A percentile compares a stretch with the other conserved stretches of the same genome.
These are phyloP conservation scores for Leishmania mexicana DNA, from an alignment of 208 protist genomes.

Conservation along the genomic window DNA sequence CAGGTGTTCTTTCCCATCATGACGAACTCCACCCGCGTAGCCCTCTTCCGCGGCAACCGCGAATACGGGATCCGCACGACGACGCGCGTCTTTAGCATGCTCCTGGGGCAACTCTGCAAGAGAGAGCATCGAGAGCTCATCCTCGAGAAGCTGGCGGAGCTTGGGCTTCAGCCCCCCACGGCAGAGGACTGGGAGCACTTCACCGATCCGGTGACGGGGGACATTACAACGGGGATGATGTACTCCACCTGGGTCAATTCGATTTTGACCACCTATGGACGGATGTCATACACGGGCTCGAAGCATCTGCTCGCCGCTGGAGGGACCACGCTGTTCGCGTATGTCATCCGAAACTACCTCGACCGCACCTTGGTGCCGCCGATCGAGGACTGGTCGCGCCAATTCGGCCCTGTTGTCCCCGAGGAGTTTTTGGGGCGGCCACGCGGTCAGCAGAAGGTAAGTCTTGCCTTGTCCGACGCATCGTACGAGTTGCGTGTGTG, in stretches of 20 bases:
- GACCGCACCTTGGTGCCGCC: conserved; percentile 45
- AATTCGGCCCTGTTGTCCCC: conserved; percentile 32
- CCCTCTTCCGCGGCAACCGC: conserved; percentile 50
- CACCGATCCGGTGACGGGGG: conserved; percentile 56
- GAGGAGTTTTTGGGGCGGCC: conserved; percentile 25
- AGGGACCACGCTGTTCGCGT: neutral
- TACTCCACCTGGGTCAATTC: conserved; percentile 45
- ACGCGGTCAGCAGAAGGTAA: conserved; percentile 3
- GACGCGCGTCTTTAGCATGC: conserved; percentile 27
- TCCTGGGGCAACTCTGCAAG: conserved; percentile 53
- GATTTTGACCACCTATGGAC: conserved; percentile 10
- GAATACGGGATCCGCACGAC: conserved; percentile 15
- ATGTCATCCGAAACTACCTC: conserved; percentile 21
- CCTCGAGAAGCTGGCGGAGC: conserved; percentile 42
- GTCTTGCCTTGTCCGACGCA: conserved; percentile 8
- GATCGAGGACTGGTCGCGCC: conserved; percentile 43
- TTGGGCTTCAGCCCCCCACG: conserved; percentile 36
- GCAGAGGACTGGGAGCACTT: conserved; percentile 55
- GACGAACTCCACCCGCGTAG: neutral
- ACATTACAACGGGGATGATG: conserved; percentile 63
- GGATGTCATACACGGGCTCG: neutral
- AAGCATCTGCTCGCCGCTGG: neutral
- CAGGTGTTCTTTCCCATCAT: conserved; percentile 69
- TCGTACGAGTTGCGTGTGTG: conserved; percentile 18
- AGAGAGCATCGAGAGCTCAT: conserved; percentile 50